Evolutionary conservation across 306 rosid genomes (phyloP), one percentile per base, ranked within the genome.

Genomic region (Quillaja saponaria): DNA sequence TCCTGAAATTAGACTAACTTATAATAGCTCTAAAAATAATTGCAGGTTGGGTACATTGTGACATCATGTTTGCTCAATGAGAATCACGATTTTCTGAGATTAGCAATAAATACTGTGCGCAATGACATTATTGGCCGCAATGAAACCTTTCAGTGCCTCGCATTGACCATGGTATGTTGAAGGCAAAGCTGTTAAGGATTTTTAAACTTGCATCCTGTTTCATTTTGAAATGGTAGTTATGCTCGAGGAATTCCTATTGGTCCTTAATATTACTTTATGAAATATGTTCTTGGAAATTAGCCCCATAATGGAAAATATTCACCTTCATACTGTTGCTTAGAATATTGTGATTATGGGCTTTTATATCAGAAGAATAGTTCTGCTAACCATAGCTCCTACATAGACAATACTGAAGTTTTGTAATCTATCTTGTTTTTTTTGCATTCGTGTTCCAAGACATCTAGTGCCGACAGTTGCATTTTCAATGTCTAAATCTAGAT

Each of bases 1-100:
- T 25, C 31, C 31, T 1, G 31, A 25, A 25, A 25, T 25, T 1
- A 25, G 31, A 25, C 31, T 25, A 25, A 25, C 31, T 25, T 25
- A 2, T 25, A 25, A 25, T 4, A 25, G 31, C 4, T 25, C 31
- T 25, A 1, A 25, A 25, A 25, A 25, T 25, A 25, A 51, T 63
- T 71, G 90, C 96, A 94, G 99, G 99, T 94, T 82, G 99, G 99
- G 70, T 94, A 94, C 83, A 94, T 94, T 61, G 99, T 85, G 76
- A 94, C 99, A 38, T 57, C 99, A 41, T 85, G 88, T 79, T 82
- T 94, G 78, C 96, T 94, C 44, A 94, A 94, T 71, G 99, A 94
- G 84, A 94, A 94, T 88, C 99, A 94, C n/a, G 99, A 94, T 85
- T 94, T 94, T 76, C 79, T 94, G 86, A 85, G 99, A 72, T 63